A percentile compares a stretch with the other conserved stretches of the same genome.
Conservation (phyloP, 352 stramenopile species). For the Pythium coloratum region DNA sequence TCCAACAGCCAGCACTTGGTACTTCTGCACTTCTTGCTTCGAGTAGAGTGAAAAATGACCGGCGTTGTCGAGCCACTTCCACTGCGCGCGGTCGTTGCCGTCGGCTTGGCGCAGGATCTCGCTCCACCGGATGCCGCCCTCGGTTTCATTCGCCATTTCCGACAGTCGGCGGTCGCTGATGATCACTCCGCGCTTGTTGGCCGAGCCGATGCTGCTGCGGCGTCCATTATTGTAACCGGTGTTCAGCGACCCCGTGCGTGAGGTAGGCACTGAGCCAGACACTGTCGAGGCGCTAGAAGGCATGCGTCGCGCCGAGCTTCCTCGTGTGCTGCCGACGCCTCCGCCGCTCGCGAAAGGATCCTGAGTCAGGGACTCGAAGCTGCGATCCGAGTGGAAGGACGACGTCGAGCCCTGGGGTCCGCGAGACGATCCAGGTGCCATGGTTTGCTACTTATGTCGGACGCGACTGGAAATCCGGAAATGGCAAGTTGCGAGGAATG, state of each 20-base stretch:
- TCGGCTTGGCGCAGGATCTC: slow-evolving; percentile 6
- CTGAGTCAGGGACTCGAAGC: not conserved
- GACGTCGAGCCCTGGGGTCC: not conserved
- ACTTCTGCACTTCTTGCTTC: slow-evolving; percentile 9
- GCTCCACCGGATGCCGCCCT: not conserved
- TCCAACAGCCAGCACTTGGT: slow-evolving; percentile 12
- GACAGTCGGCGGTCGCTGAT: slow-evolving; percentile 10
- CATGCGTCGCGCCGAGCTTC: not conserved
- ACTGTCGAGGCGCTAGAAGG: not conserved
- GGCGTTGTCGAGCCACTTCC: slow-evolving; percentile 7
- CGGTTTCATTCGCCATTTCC: slow-evolving; percentile 4
- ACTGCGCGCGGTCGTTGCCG: slow-evolving; percentile 3
- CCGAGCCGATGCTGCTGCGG: not conserved
- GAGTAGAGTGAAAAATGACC: slow-evolving; percentile 8
- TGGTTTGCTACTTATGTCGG: not conserved
- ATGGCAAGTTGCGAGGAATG: not conserved
- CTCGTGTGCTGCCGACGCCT: not conserved
- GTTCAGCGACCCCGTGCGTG: not conserved
- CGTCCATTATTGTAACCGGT: not conserved
- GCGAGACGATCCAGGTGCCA: not conserved
- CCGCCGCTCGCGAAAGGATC: not conserved
- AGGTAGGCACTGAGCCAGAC: not conserved
- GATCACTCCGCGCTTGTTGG: not conserved
- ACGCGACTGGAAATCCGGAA: not conserved
- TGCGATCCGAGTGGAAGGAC: not conserved